Percentiles rank a stretch among this genome's conserved stretches.
phyloP scores from a whole-genome alignment of 202 grass and related monocot genomes.

The Panicum hallii region DNA sequence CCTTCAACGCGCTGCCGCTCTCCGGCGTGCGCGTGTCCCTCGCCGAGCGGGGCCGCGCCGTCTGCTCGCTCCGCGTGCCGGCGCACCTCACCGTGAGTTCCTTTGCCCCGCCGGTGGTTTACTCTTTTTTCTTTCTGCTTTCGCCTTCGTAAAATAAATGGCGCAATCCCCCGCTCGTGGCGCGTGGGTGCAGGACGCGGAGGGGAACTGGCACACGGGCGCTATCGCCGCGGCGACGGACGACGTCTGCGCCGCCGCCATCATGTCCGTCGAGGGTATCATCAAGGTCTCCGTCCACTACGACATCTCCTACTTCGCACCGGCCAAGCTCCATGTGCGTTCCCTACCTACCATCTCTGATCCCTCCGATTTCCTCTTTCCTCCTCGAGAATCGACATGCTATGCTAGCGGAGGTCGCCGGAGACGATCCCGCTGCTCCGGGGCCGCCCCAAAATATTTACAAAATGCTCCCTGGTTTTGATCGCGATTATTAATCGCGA shows the following conservation, averaged over 20 bases:
- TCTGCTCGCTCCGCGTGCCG: slow-evolving; percentile 73
- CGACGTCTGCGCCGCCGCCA: slow-evolving; percentile 83
- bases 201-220: slow-evolving; percentile 86
- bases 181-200: slow-evolving; percentile 51
- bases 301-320: slow-evolving; percentile 71
- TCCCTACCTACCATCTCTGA: background rate
- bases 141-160: background rate
- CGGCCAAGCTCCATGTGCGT: slow-evolving; percentile 69
- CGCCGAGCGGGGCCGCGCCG: slow-evolving; percentile 46
- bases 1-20: slow-evolving; percentile 74
- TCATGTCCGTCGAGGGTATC: slow-evolving; percentile 74
- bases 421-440: too few relatives aligned
- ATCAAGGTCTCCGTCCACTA: slow-evolving; percentile 86
- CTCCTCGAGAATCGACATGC: background rate
- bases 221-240: slow-evolving; percentile 72
- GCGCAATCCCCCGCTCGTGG: background rate
- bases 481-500: too few relatives aligned
- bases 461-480: too few relatives aligned
- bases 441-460: too few relatives aligned
- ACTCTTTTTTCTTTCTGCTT: background rate
- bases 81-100: slow-evolving; percentile 62
- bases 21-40: slow-evolving; percentile 56
- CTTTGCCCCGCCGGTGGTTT: background rate
- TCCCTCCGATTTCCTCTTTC: background rate
- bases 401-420: too few relatives aligned